Base-by-base conservation (phyloP, 2,329 filamentous ascomycete species). In the Xylariaceae sp. region DNA sequence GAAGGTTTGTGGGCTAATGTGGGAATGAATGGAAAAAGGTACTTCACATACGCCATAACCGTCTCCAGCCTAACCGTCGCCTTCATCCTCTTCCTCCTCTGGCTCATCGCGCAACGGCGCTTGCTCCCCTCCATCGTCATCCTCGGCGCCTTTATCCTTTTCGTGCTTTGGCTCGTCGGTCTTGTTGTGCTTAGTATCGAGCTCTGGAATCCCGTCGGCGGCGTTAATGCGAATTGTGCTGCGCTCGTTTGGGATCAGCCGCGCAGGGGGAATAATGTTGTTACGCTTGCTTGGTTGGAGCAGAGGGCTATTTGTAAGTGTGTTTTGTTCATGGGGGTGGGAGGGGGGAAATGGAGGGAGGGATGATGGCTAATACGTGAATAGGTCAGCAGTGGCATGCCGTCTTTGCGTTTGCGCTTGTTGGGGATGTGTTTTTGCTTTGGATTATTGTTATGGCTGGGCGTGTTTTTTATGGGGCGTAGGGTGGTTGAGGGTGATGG, bases 401-500 rank as follows among this genome's bases (percentile, higher is more conserved):
- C 1, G 82, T 83, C 1, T 88, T 87, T 72, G 80, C 84, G 0
- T 85, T 88, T 70, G 79, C 79, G 15, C 71, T 88, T 23, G 80
- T 85, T 1, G 85, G 85, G 0, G 75, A 73, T 15, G 73, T 86
- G 1, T 87, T 87, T 64, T 70, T 87, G 60, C 68, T 88, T n/a
- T 88, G 85, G 85, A 83, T 87, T 67, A 86, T 87, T 78, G 75
- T 87, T 62, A 87, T 88, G 80, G 81, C 84, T 9, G 84, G 85
- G 65, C 83, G 86, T 63, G 85, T 88, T 8, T 88, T 84, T 75
- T 80, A 70, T 39, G 68, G 69, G 34, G 65, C 65, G 17, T 17
- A n/a, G n/a, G n/a, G n/a, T n/a, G n/a, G n/a, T n/a, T n/a, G n/a
- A n/a, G n/a, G n/a, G n/a, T n/a, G 17, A 17, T 17, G 17, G 17